Conservation (phyloP, 1,284 basidiomycete species). For the Nidula niveotomentosa region DNA sequence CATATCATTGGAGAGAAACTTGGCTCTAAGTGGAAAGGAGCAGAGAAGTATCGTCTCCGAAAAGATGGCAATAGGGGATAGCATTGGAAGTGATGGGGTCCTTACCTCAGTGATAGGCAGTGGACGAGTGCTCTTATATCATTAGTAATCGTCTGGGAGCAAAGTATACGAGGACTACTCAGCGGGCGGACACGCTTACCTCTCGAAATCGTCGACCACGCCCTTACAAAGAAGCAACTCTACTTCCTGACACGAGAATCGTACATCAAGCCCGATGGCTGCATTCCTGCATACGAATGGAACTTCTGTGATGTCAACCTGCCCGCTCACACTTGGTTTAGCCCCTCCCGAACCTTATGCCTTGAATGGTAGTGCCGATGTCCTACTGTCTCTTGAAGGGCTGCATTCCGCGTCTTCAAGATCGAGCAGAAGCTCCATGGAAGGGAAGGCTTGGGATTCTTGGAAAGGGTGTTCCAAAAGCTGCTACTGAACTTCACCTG, state of each 20-base stretch:
- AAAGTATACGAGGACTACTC: constrained; percentile 98
- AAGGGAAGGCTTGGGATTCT: constrained; percentile 86
- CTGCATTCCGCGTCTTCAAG: constrained; percentile 97
- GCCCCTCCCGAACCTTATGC: constrained; percentile 1
- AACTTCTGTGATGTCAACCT: constrained; percentile 98
- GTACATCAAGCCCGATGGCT: constrained; percentile 99
- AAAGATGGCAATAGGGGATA: constrained; percentile 65
- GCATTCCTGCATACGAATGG: constrained; percentile 99
- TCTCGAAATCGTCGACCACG: constrained; percentile 91
- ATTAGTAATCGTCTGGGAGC: constrained; percentile 6
- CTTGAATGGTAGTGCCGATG: no score
- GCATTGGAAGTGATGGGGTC: constrained; percentile 99
- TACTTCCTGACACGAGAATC: constrained; percentile 96
- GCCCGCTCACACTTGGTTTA: constrained; percentile 94
- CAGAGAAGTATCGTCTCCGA: constrained; percentile 70
- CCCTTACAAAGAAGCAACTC: constrained; percentile 97
- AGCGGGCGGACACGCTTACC: constrained; percentile 96
- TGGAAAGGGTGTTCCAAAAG: constrained; percentile 99
- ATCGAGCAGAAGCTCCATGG: constrained; percentile 96
- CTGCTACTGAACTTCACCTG: constrained; percentile 96
- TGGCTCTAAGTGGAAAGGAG: constrained; percentile 61
- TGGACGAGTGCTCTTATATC: constrained; percentile 67
- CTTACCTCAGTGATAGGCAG: constrained; percentile 95
- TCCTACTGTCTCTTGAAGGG: constrained; percentile 44
- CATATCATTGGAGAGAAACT: constrained; percentile 58